A percentile compares a stretch with the other conserved stretches of the same genome.
Evolutionary conservation across 179 eudicot species (phyloP).

Genomic region (Spergularia azorica): DNA sequence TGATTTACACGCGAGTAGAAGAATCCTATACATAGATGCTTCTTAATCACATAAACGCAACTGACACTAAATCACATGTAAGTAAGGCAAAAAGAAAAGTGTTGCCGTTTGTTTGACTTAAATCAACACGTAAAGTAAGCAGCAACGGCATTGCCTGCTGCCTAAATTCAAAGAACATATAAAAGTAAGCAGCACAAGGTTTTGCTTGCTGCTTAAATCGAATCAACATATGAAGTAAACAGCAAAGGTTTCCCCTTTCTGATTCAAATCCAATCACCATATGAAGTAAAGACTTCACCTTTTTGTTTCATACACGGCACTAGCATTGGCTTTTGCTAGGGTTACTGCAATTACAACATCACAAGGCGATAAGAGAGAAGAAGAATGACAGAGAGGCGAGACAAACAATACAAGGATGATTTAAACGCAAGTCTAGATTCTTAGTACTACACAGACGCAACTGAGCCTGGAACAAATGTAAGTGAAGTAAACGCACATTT

Average conservation of each 20-base stretch:
- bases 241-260: background rate
- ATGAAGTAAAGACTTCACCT: background rate
- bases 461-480: too few relatives aligned
- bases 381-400: too few relatives aligned
- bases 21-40: background rate
- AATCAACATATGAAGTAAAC: background rate
- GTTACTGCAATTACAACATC: too few relatives aligned
- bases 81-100: too few relatives aligned
- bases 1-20: background rate
- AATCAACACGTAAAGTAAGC: background rate
- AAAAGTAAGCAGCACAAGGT: background rate
- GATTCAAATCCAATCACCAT: background rate
- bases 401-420: too few relatives aligned
- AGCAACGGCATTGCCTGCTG: background rate
- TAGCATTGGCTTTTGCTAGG: too few relatives aligned
- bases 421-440: too few relatives aligned
- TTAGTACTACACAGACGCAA: too few relatives aligned
- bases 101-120: too few relatives aligned
- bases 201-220: background rate
- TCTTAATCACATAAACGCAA: background rate
- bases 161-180: background rate
- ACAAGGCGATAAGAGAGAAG: too few relatives aligned
- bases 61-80: too few relatives aligned
- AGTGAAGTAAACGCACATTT: background rate
- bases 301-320: too few relatives aligned